Evolutionary conservation across 139 green algal genomes (phyloP), one percentile per base, ranked within the genome.

Genomic region (Penium margaritaceum): DNA sequence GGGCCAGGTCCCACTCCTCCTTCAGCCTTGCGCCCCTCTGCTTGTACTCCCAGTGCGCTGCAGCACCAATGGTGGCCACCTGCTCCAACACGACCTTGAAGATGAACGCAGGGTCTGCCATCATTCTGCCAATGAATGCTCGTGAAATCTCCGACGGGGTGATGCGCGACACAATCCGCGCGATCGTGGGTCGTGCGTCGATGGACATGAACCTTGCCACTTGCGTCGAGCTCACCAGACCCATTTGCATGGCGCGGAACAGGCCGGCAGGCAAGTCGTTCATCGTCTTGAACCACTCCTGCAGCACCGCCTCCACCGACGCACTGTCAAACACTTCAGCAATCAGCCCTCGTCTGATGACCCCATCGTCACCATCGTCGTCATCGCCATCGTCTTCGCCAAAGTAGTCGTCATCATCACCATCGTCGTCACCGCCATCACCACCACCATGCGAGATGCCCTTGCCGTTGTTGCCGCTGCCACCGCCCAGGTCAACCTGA

Each of bases 101-200:
- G 37, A 92, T 82, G 71, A 98, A 98, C 0, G 88, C 92, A 0
- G 94, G 92, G 82, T 98, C 94, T 7, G 90, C 94, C 91, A 98
- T 97, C 76, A 83, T 75, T 12, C 73, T 74, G 51, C 1, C 51
- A 29, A 98, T 88, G 70, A 98, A 91, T 39, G 88, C 88, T 9
- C 91, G 86, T 0, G 89, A 88, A 29, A 88, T 75, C 84, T 91
- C 83, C 70, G 38, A 9, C 24, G 82, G 82, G 0, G 70, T 72
- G 27, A 62, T 24, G 14, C 93, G 84, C n/a, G 89, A 90, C 12
- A 98, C 87, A 7, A 80, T 79, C 39, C 94, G 86, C 4, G 89
- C 89, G 1, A 96, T 54, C 70, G 83, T 92, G 9, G 94, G 94
- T 5, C 92, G 85, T 30, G 92, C 87, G 61, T 98, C 90, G 84